Base-by-base conservation (phyloP, 2,329 filamentous ascomycete genomes). In the Zymoseptoria brevis region DNA sequence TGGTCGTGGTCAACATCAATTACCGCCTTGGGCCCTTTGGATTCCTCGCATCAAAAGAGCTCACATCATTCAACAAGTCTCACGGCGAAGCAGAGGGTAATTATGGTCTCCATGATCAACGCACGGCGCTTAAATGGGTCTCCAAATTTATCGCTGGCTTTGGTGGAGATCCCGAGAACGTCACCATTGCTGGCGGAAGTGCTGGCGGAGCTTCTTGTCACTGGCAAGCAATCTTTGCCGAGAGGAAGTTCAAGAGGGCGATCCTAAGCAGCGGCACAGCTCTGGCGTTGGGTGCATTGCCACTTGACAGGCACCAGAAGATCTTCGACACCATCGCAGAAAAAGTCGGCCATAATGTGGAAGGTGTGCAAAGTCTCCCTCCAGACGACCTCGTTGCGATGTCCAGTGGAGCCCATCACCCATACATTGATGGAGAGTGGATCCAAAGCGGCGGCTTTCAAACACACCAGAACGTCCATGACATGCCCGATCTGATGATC, bases 21-120 rank as follows among this genome's bases (percentile, higher is more conserved):
- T 84, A 83, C 67, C 79, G 79, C 29, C 60, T 79, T 2, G 74
- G 73, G 5, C 67, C 70, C 4, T 70, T 75, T 9, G 76, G 79
- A 1, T 80, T 80, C 59, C 60, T 70, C 24, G 65, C 61, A 53
- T 67, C 62, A 4, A 21, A 64, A 16, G 60, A 67, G 24, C 60
- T 69, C 8, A 59, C 59, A 3, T 64, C 62, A 11, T 68, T 64
- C 19, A 68, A 68, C 54, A 60, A 64, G 35, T 51, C 67, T 16
- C 35, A 41, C 9, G 9, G 35, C 35, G 35, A 41, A 16, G 11
- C 35, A 5, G 35, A 13, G 16, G 35, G 35, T n/a, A 70, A 70
- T 57, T 66, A 68, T 52, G 65, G 57, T 8, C 54, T 69, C 0
- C 57, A 58, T 11, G 67, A 70, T 51, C 75, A 76, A 56, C 66